Evolutionary conservation across 495 filamentous ascomycete species (phyloP), one percentile per base, ranked within the genome.

Genomic region (Penicillium daleae): DNA sequence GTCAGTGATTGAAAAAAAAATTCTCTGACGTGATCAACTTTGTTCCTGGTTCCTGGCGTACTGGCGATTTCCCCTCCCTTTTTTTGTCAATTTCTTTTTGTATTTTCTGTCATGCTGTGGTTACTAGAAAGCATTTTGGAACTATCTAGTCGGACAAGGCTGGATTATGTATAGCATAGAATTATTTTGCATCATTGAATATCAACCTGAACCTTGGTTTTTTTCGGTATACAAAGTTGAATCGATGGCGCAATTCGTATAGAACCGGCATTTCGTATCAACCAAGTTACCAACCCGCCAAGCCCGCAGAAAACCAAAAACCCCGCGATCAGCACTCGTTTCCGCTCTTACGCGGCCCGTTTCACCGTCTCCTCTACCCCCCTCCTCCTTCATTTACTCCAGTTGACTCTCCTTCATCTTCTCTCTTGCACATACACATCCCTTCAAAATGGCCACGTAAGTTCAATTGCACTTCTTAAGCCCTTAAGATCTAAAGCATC

Each of bases 371-470:
- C 44, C 51, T 39, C 48, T 17, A 46, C 40, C 27, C 53, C 57
- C 55, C 60, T 49, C 27, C 53, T 60, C 55, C 60, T 49, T 57
- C 55, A 9, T 17, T 27, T 9, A 48, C 27, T 63, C 50, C 58
- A 31, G 29, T 29, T 21, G 29, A 39, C 49, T 53, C 63, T 67
- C 39, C 50, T 61, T 62, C 27, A 53, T 60, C 57, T 57, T 21
- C 52, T 53, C 54, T 27, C 54, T 49, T 42, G 61, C 44, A 48
- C 57, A 66, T 71, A 60, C 51, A 62, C 60, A 69, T 66, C 63
- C 32, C 66, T 61, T 68, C 60, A 76, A 55, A 74, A 82, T 82
- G 79, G 74, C 80, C 57, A 80, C 80, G 80, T 83, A 75, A 57
- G 79, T 76, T 12, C 46, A 60, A 32, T 56, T 52, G 57, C 12